phyloP scores from a whole-genome alignment of 78 protist genomes.

The Chrysochromulina parva region DNA sequence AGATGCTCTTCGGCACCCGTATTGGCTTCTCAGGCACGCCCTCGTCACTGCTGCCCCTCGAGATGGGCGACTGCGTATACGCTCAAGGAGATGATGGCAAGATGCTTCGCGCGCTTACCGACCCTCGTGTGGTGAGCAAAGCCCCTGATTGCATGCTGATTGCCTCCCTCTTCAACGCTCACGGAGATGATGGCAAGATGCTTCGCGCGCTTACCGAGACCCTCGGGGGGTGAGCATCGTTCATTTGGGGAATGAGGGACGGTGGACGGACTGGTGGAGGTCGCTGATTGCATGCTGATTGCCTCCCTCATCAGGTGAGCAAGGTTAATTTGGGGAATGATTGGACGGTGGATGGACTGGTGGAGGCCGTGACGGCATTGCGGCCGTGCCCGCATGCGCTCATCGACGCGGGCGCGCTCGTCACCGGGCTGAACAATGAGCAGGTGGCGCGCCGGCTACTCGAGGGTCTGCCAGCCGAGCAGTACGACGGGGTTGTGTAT shows the following conservation, averaged over 20 bases:
- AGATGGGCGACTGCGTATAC: slow-evolving; percentile 57
- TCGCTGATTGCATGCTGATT: no score
- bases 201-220: slow-evolving; percentile 22
- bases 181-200: slow-evolving; percentile 22
- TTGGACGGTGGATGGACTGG: slow-evolving; percentile 39
- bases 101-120: slow-evolving; percentile 35
- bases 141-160: no score
- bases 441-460: slow-evolving; percentile 22
- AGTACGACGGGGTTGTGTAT: background rate
- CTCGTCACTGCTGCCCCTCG: slow-evolving; percentile 70
- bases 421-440: slow-evolving; percentile 59
- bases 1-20: slow-evolving; percentile 52
- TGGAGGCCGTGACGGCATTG: background rate
- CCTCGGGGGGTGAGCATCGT: slow-evolving; percentile 11
- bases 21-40: slow-evolving; percentile 80
- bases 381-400: slow-evolving; percentile 38
- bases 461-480: background rate
- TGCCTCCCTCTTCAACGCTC: no score
- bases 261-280: no score
- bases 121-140: slow-evolving; percentile 12
- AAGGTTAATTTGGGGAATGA: background rate
- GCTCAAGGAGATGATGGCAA: background rate
- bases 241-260: no score
- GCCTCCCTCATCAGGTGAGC: no score
- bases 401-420: slow-evolving; percentile 67